Evolutionary conservation across 345 rosid genomes (phyloP).

Genomic region (Hypericum androsaemum): DNA sequence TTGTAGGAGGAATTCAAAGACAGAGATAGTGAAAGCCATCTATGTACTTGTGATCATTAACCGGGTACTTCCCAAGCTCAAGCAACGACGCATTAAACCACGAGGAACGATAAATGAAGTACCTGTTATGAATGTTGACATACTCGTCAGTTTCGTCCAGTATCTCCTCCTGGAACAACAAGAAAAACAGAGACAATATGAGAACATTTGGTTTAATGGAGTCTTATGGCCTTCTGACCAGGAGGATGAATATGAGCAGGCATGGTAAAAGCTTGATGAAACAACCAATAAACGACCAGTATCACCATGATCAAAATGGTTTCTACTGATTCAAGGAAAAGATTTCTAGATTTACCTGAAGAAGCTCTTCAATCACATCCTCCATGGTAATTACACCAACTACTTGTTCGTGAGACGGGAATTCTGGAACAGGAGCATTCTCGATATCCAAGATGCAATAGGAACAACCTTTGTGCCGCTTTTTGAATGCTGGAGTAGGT

Average conservation of each 20-base stretch:
- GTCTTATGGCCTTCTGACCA: too few species aligned
- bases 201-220: too few species aligned
- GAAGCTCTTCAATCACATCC: constrained; percentile 96
- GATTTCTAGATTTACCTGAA: constrained; percentile 45
- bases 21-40: too few species aligned
- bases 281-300: not conserved
- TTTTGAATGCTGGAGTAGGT: constrained; percentile 57
- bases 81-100: not conserved
- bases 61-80: not conserved
- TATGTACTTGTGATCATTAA: too few species aligned
- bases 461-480: constrained; percentile 81
- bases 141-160: constrained; percentile 94
- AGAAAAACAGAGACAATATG: constrained; percentile 1
- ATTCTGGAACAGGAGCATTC: constrained; percentile 58
- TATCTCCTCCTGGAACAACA: constrained; percentile 74
- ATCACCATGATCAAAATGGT: constrained; percentile 2
- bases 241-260: too few species aligned
- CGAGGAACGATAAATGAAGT: not conserved
- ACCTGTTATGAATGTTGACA: constrained; percentile 86
- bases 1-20: too few species aligned
- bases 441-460: constrained; percentile 81
- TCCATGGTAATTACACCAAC: constrained; percentile 95
- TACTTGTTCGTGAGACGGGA: constrained; percentile 57
- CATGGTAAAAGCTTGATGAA: not conserved
- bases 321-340: not conserved